Base-by-base conservation (phyloP, 306 rosid species). In the Boehmeria nivea region DNA sequence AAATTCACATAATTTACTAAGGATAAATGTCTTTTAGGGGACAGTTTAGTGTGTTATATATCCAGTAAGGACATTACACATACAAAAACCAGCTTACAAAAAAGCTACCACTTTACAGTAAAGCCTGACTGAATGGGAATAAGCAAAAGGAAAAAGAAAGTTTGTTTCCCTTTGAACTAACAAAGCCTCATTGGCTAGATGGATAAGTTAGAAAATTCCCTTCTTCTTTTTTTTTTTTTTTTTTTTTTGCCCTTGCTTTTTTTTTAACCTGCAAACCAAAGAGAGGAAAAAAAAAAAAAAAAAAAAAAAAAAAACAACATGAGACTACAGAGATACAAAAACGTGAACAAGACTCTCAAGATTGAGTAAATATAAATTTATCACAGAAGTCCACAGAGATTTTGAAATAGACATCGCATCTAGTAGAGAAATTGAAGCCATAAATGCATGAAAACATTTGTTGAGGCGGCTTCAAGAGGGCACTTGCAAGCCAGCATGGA, bases 101-200 rank as follows among this genome's bases (percentile, higher is more conserved):
- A n/a, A 43, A 65, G 38, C 63, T 56, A 46, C 57, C 45, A 7
- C 54, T 64, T 11, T 44, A 8, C 40, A 51, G 7, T 28, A 61
- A 19, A 23, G 19, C 51, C 40, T 25, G 50, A 48, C 53, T 23
- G 28, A 31, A 4, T 6, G 31, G 53, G 24, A 22, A 3, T 48
- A n/a, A 16, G 8, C 13, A 26, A 51, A 28, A 27, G 8, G 15
- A 39, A 13, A 37, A 39, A 21, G 20, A 39, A 39, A 13, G n/a
- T 12, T 18, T 21, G 25, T 14, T 23, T 21, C 49, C 9, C 48
- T 38, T 39, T 39, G 24, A 22, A 56, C 40, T 33, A 40, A 53
- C 40, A 53, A 40, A 53, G 8, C 47, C 18, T 55, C 62, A 17
- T 40, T 19, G 48, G 14, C 15, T 40, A 24, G 8, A 57, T 57